phyloP scores from a whole-genome alignment of 176 grass and related monocot species.

The Typha latifolia region DNA sequence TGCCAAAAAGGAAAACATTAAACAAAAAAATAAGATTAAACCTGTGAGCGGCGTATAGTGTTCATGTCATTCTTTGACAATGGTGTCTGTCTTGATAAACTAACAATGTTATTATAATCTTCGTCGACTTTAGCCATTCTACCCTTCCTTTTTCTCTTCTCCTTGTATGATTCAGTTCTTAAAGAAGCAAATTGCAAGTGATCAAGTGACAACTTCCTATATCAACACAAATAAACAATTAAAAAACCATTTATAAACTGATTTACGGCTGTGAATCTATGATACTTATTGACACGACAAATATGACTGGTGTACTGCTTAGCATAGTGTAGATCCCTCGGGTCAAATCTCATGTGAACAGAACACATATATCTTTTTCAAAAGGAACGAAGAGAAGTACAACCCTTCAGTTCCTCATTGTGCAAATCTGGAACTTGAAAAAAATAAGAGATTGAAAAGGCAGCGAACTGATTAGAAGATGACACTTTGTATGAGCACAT shows the following conservation, averaged over 20 bases:
- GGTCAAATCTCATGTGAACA: no score
- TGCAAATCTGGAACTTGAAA: no score
- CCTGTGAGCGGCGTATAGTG: slow-evolving; percentile 74
- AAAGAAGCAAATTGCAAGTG: slow-evolving; percentile 52
- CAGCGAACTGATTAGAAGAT: neutral
- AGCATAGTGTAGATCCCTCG: no score
- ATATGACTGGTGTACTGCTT: no score
- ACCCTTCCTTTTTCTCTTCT: slow-evolving; percentile 55
- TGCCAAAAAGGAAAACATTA: slow-evolving; percentile 8
- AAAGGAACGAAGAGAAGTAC: no score
- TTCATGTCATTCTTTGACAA: slow-evolving; percentile 86
- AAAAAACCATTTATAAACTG: no score
- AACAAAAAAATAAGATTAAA: slow-evolving; percentile 26
- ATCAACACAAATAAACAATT: slow-evolving; percentile 22
- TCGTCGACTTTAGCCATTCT: slow-evolving; percentile 53
- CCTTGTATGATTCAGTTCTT: slow-evolving; percentile 48
- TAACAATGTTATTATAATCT: slow-evolving; percentile 34
- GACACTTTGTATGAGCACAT: neutral
- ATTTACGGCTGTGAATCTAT: no score
- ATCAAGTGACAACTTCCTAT: slow-evolving; percentile 79
- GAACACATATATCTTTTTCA: no score
- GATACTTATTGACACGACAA: no score
- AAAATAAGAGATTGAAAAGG: neutral
- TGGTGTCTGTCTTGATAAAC: slow-evolving; percentile 56
- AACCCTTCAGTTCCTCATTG: no score